These are phyloP conservation scores for Talaromyces sp. DNA, from an alignment of 2,329 filamentous ascomycete genomes.

Conservation along the genomic window DNA sequence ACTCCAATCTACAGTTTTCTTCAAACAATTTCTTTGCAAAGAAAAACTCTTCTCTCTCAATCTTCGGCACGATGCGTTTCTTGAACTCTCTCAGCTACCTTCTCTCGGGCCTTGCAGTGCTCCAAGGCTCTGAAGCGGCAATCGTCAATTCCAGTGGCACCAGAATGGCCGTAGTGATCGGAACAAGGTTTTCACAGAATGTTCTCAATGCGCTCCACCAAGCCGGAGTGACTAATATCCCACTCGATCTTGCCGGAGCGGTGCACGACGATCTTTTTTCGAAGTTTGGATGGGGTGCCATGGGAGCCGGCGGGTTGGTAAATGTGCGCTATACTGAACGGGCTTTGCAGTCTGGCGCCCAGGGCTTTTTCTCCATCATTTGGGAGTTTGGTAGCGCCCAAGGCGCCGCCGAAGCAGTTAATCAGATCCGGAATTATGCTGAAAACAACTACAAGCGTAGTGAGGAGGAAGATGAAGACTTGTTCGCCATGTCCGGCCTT, in stretches of 20 bases:
- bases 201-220: too few species aligned
- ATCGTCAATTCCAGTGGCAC: too few species aligned
- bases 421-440: too few species aligned
- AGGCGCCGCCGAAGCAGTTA: background rate
- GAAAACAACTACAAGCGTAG: too few species aligned
- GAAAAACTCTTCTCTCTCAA: background rate
- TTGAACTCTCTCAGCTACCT: background rate
- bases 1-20: background rate
- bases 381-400: background rate
- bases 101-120: too few species aligned
- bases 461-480: too few species aligned
- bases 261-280: background rate
- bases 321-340: background rate
- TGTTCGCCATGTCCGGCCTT: too few species aligned
- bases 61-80: background rate
- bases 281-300: too few species aligned
- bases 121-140: too few species aligned
- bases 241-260: background rate
- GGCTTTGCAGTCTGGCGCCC: background rate
- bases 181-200: too few species aligned
- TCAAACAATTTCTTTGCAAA: background rate
- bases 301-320: too few species aligned
- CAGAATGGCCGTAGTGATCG: too few species aligned
- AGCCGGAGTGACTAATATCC: background rate
- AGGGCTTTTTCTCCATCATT: background rate